Base-by-base conservation (phyloP, 164 flowering plant species). In the Chimonanthus praecox region DNA sequence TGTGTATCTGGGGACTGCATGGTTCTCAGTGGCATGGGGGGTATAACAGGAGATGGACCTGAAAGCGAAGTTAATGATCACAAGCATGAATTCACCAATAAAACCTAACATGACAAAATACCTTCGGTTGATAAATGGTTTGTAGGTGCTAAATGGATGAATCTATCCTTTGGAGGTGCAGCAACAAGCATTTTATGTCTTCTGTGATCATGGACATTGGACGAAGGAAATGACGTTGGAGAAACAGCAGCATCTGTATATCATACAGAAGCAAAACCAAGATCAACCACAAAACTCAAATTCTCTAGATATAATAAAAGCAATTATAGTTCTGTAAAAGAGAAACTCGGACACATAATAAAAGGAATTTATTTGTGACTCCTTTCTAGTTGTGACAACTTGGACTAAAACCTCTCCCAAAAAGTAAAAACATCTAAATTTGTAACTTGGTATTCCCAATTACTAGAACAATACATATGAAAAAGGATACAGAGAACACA, bases 201-300 rank as follows among this genome's bases (percentile, higher is more conserved):
- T 67, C 66, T 77, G 46, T 72, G 75, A 71, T 74, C 10, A 60
- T 48, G 58, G 46, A 70, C 51, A 63, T 74, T 76, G 33, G 82
- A 72, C 47, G 82, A 71, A 73, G 88, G 82, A 79, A 72, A 6
- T 71, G 80, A 71, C 49, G 72, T 70, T 50, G 87, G 86, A 76
- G 86, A 64, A 21, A 74, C 64, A 80, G 66, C 58, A 73, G 70
- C 78, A n/a, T 68, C 85, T 83, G 79, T 65, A 74, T 45, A 16
- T 58, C 66, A 63, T 7, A 63, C 13, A 60, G 44, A 76, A 6
- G 16, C 68, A 13, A 66, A 15, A 16, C 49, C 71, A 47, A 46
- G 49, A 43, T 64, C 47, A 33, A 33, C 33, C 33, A 33, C 33
- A 33, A 33, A 33, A 33, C 33, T 33, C 33, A 33, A 33, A 33